A percentile compares a stretch with the other conserved stretches of the same genome.
Conservation (phyloP, 2,329 filamentous ascomycete genomes). For the Cladosporium sp. region DNA sequence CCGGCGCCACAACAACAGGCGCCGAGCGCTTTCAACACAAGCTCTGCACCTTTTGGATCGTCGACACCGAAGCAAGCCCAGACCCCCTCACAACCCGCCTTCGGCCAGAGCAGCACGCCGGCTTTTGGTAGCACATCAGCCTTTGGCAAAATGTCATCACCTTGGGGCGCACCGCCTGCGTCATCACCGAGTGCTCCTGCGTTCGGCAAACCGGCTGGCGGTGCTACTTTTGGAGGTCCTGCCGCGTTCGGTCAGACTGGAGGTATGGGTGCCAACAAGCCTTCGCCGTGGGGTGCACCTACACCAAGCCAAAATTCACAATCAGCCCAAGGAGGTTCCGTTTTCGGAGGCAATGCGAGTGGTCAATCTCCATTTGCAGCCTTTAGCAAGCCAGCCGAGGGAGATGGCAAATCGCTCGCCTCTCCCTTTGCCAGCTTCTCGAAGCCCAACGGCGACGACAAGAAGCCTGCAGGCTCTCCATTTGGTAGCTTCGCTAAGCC, state of each 20-base stretch:
- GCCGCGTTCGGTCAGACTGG: conserved; percentile 20
- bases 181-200: conserved; percentile 4
- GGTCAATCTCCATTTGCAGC: conserved; percentile 13
- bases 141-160: conserved; percentile 23
- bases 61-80: background rate
- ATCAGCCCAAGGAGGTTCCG: background rate
- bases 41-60: conserved; percentile 30
- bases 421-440: conserved; percentile 31
- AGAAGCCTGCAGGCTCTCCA: conserved; percentile 10
- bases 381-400: background rate
- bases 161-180: conserved; percentile 22
- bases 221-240: conserved; percentile 8
- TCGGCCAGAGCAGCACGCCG: conserved; percentile 22
- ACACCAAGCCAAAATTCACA: conserved; percentile 1
- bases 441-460: conserved; percentile 11
- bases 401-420: conserved; percentile 2
- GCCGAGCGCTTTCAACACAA: conserved; percentile 13
- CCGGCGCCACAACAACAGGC: background rate
- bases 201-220: conserved; percentile 21
- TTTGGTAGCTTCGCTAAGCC: conserved; percentile 7
- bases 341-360: conserved; percentile 16
- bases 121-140: conserved; percentile 20
- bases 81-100: conserved; percentile 17
- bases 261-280: conserved; percentile 21
- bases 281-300: conserved; percentile 19